Percentiles rank a stretch among this genome's conserved stretches.
These are phyloP conservation scores for Medicago arabica DNA, from an alignment of 306 rosid species.

Conservation along the genomic window DNA sequence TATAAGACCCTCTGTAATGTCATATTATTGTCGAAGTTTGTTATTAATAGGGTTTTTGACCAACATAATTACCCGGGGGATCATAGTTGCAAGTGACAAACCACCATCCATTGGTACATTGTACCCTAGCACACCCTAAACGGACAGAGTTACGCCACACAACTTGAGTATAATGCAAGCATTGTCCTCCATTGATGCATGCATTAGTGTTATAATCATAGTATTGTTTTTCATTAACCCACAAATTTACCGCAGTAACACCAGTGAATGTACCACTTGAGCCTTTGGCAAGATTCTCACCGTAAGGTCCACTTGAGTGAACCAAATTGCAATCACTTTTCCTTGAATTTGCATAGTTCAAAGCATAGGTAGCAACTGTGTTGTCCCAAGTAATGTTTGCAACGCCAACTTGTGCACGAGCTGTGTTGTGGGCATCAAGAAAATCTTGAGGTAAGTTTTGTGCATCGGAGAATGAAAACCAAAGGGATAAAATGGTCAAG, in stretches of 20 bases:
- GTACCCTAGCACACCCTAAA: constrained; percentile 52
- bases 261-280: constrained; percentile 31
- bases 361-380: constrained; percentile 36
- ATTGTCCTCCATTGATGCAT: constrained; percentile 39
- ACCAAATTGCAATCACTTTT: constrained; percentile 23
- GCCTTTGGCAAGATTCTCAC: constrained; percentile 46
- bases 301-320: constrained; percentile 44
- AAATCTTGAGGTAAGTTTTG: constrained; percentile 43
- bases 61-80: constrained; percentile 43
- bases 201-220: constrained; percentile 40
- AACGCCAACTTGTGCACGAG: constrained; percentile 43
- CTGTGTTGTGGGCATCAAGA: constrained; percentile 43
- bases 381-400: constrained; percentile 45
- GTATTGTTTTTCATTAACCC: constrained; percentile 45
- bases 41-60: constrained; percentile 25
- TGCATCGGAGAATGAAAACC: no score
- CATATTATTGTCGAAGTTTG: no score
- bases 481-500: no score
- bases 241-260: constrained; percentile 39
- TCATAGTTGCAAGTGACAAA: constrained; percentile 42
- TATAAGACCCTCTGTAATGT: background rate
- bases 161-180: constrained; percentile 53
- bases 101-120: constrained; percentile 42
- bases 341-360: constrained; percentile 31
- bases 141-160: constrained; percentile 50